A percentile compares a stretch with the other conserved stretches of the same genome.
phyloP scores from a whole-genome alignment of 2,329 filamentous ascomycete genomes.

The Clarireedia homoeocarpa region DNA sequence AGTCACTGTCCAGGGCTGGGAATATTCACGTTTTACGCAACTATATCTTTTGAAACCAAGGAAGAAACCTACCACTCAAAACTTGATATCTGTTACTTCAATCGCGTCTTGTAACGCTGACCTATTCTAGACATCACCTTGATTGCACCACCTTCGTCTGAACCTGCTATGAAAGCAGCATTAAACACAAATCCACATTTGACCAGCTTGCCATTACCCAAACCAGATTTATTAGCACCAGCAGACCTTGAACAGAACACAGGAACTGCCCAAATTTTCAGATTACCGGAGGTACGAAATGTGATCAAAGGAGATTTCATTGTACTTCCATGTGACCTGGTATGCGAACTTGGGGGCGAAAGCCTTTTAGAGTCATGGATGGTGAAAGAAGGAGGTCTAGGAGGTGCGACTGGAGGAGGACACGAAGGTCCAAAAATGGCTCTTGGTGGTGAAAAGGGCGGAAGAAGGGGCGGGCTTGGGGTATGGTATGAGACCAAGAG shows the following conservation, averaged over 20 bases:
- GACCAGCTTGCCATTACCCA: constrained; percentile 64
- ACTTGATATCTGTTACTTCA: too few species aligned
- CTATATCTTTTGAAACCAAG: too few species aligned
- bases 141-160: constrained; percentile 56
- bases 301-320: constrained; percentile 80
- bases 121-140: constrained; percentile 48
- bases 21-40: too few species aligned
- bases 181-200: constrained; percentile 72
- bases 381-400: constrained; percentile 68
- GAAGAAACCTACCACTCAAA: too few species aligned
- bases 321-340: constrained; percentile 84
- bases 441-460: constrained; percentile 46
- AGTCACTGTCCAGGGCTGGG: too few species aligned
- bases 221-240: constrained; percentile 70
- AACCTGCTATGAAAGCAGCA: constrained; percentile 58
- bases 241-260: constrained; percentile 71
- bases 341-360: constrained; percentile 82
- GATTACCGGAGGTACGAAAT: constrained; percentile 73
- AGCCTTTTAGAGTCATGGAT: constrained; percentile 87
- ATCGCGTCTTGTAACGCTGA: constrained; percentile 10
- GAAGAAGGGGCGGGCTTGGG: constrained; percentile 69
- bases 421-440: constrained; percentile 39
- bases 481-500: constrained; percentile 88
- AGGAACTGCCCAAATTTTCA: constrained; percentile 81
- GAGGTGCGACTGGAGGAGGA: constrained; percentile 46